A percentile compares a stretch with the other conserved stretches of the same genome.
These are phyloP conservation scores for Eucalyptus cladocalyx DNA, from an alignment of 345 rosid genomes.

Conservation along the genomic window DNA sequence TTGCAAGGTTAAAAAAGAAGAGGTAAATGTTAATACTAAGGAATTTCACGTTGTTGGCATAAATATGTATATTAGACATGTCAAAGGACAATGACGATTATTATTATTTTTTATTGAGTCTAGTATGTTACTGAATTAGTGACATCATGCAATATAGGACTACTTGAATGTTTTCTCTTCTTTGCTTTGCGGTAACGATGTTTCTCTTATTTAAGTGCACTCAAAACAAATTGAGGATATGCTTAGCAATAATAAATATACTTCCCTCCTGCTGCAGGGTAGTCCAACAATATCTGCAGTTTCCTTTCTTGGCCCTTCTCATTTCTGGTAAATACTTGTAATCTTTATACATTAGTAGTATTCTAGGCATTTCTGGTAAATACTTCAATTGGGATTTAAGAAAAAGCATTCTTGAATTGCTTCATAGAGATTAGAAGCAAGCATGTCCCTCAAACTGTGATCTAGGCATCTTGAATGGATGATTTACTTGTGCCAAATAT, in stretches of 20 bases:
- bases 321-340: conserved; percentile 40
- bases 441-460: no score
- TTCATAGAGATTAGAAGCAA: no score
- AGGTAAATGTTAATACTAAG: neutral
- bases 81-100: neutral
- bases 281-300: conserved; percentile 49
- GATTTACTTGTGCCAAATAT: no score
- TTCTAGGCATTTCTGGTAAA: no score
- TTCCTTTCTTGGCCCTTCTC: conserved; percentile 90
- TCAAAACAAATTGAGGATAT: no score
- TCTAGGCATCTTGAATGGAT: no score
- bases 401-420: no score
- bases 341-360: no score
- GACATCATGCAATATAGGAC: neutral
- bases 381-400: no score
- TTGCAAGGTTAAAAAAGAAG: conserved; percentile 44
- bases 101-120: no score
- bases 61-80: neutral
- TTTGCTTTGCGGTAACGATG: neutral
- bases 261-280: neutral
- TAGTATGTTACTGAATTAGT: no score
- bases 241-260: no score
- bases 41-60: neutral
- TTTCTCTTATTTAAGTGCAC: neutral
- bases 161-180: neutral